Conservation (phyloP, 306 rosid species). For the Dryas alaskensis region DNA sequence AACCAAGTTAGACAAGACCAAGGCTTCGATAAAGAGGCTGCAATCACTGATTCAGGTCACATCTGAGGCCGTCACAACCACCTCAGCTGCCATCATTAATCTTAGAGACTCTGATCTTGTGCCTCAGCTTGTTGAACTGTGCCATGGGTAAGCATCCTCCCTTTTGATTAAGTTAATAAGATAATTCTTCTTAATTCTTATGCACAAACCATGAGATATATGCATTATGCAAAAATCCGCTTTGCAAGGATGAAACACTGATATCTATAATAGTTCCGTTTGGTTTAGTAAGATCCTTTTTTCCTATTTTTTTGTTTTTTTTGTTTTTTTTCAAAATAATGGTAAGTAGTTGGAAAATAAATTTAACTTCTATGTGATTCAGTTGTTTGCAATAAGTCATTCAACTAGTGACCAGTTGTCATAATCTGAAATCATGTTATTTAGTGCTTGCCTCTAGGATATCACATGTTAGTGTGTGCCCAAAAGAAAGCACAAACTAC, state of each 20-base stretch:
- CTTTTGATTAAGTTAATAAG: neutral
- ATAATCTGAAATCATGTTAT: too few species aligned
- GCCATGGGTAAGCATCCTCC: slow-evolving; percentile 71
- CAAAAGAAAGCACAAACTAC: neutral
- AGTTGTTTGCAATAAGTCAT: neutral
- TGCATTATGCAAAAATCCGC: neutral
- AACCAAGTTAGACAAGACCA: slow-evolving; percentile 84
- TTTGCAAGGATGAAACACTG: neutral
- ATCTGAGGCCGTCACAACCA: slow-evolving; percentile 93
- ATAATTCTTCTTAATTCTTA: neutral
- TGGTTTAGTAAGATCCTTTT: neutral
- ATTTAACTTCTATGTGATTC: too few species aligned
- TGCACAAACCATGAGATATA: neutral
- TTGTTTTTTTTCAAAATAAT: too few species aligned
- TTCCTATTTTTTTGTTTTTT: too few species aligned
- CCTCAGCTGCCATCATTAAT: slow-evolving; percentile 74
- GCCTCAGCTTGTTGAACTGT: slow-evolving; percentile 89
- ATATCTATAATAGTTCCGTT: neutral
- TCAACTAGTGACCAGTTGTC: slow-evolving; percentile 9
- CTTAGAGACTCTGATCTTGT: slow-evolving; percentile 89
- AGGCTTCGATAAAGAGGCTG: slow-evolving; percentile 74
- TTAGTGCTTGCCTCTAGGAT: too few species aligned
- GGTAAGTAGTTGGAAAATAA: neutral
- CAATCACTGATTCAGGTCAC: slow-evolving; percentile 86
- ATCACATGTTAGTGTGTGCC: neutral